Base-by-base conservation (phyloP, 805 yeast species). In the Saccharomyces mikatae region DNA sequence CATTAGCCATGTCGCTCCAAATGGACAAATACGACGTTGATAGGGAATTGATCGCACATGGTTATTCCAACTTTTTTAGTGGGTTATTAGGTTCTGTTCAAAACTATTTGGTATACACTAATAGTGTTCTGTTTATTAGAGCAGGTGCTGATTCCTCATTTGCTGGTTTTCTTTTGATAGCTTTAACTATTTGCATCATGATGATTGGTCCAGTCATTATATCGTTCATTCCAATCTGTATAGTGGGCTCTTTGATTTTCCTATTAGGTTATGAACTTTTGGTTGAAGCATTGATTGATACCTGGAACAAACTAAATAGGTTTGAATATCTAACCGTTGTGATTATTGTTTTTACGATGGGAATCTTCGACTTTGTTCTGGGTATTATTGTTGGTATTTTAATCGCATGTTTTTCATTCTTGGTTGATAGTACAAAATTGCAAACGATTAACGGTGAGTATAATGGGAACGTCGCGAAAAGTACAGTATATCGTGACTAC, bases 151-250 rank as follows among this genome's bases (percentile, higher is more conserved):
- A 90, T 63, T 84, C 88, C 32, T 75, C 96, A 49, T 65, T 88
- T 21, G 92, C 97, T 9, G 99, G 99, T 5, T 78, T 90, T n/a
- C 74, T 94, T 77, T 76, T 94, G 52, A 96, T 97, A 0, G 60
- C 80, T 3, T 92, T 91, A 1, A 94, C 99, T 0, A 80, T 80
- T 22, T 79, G 78, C 1, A 84, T 94, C 9, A 87, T 94, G 96
- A 64, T 87, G 28, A 80, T 84, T 8, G 99, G 99, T 0, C 97
- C 98, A 0, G 87, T 80, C 1, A 84, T 92, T n/a, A 89, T 94
- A 64, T 96, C 97, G 0, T 89, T 75, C 65, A 94, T 94, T 50
- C 99, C 99, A 0, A 89, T 94, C 14, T 87, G 96, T 73, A 97
- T 94, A 44, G 99, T 94, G 27, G 98, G 97, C 0, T 82, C 97